phyloP scores from a whole-genome alignment of 179 eudicot species.

The Heliamphora pulchella region DNA sequence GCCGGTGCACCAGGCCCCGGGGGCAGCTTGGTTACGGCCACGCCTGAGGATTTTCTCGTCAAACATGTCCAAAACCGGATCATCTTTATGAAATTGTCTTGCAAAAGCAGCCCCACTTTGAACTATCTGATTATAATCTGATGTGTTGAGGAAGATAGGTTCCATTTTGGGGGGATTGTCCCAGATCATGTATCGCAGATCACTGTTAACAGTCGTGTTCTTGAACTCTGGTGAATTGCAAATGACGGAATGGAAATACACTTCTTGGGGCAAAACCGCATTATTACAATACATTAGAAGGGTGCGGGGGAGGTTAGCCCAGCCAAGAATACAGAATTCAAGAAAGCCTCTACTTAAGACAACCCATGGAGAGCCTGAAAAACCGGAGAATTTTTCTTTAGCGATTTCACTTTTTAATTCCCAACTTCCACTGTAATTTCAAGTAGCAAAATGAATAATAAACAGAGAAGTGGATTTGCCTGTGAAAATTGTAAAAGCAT shows the following conservation, averaged over 20 bases:
- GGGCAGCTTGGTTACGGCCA: conserved; percentile 47
- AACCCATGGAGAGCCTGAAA: conserved; percentile 89
- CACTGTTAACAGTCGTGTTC: conserved; percentile 75
- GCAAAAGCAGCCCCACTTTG: conserved; percentile 91
- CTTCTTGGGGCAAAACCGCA: conserved; percentile 69
- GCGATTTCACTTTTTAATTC: not conserved
- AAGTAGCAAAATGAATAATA: not conserved
- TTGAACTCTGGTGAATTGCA: conserved; percentile 79
- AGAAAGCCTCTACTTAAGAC: conserved; percentile 65
- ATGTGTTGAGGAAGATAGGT: conserved; percentile 49
- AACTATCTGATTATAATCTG: conserved; percentile 62
- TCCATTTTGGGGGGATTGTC: conserved; percentile 96
- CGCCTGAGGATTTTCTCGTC: conserved; percentile 67
- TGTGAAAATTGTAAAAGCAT: conserved; percentile 77
- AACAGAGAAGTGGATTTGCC: conserved; percentile 32
- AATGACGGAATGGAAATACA: conserved; percentile 74
- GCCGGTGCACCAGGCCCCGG: conserved; percentile 84
- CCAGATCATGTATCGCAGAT: conserved; percentile 85
- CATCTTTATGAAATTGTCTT: conserved; percentile 59
- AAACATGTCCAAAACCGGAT: conserved; percentile 57
- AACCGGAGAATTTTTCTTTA: not conserved
- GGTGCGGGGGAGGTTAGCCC: conserved; percentile 94
- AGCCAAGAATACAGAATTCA: conserved; percentile 69
- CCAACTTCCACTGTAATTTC: no score
- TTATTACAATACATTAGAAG: conserved; percentile 77